Percentiles rank a stretch among this genome's conserved stretches.
These are phyloP conservation scores for Brasenia schreberi DNA, from an alignment of 164 flowering plant genomes.

Conservation along the genomic window DNA sequence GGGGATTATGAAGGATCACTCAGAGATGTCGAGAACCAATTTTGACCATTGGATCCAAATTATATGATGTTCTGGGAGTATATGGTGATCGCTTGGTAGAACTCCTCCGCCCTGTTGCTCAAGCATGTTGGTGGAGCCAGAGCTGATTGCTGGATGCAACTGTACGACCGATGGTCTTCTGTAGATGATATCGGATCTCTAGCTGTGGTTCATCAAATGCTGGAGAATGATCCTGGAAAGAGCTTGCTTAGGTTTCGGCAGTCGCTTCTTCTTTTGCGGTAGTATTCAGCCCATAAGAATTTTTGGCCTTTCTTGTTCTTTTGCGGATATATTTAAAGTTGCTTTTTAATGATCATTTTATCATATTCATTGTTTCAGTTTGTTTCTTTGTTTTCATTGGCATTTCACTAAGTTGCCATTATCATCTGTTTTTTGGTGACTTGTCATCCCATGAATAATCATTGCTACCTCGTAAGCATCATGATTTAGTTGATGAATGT, in stretches of 20 bases:
- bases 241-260: conserved; percentile 53
- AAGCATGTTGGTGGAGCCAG: conserved; percentile 42
- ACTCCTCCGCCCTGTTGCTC: conserved; percentile 33
- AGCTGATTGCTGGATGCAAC: conserved; percentile 86
- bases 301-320: too few relatives aligned
- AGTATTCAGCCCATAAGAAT: too few relatives aligned
- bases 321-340: too few relatives aligned
- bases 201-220: conserved; percentile 75
- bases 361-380: too few relatives aligned
- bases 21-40: too few relatives aligned
- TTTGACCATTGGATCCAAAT: conserved; percentile 57
- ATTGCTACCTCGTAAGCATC: too few relatives aligned
- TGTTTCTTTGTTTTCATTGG: too few relatives aligned
- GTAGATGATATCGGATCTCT: conserved; percentile 79
- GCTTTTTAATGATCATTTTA: too few relatives aligned
- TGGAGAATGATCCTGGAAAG: conserved; percentile 40
- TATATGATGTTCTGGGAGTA: conserved; percentile 68
- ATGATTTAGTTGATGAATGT: too few relatives aligned
- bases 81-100: conserved; percentile 46
- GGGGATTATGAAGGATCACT: conserved; percentile 74
- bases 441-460: too few relatives aligned
- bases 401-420: too few relatives aligned
- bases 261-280: conserved; percentile 64
- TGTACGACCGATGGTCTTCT: conserved; percentile 58
- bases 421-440: too few relatives aligned